Evolutionary conservation across 805 yeast genomes (phyloP).

Genomic region (Phaffomyces antillensis): DNA sequence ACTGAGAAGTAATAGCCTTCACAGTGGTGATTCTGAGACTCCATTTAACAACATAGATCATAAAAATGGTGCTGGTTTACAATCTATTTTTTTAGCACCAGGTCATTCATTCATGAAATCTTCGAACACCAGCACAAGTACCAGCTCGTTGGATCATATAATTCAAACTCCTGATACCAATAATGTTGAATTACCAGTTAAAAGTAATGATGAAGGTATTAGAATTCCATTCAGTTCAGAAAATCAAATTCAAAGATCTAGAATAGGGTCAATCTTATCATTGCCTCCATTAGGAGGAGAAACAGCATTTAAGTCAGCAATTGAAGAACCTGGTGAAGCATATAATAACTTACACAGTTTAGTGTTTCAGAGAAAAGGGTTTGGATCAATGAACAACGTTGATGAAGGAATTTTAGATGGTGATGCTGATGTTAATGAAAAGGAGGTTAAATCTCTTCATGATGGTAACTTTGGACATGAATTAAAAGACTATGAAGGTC

Average conservation of each 20-base stretch:
- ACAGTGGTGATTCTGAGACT: not conserved
- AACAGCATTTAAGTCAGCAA: constrained; percentile 7
- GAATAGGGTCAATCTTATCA: not conserved
- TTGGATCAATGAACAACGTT: not conserved
- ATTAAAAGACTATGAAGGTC: not conserved
- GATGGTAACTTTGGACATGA: not conserved
- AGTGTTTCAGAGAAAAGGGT: not conserved
- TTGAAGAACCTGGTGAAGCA: not conserved
- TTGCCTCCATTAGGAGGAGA: constrained; percentile 4
- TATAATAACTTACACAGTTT: not conserved
- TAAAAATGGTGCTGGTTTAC: not conserved
- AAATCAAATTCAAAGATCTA: not conserved
- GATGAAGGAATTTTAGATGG: not conserved
- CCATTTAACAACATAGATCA: not conserved
- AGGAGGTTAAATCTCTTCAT: not conserved
- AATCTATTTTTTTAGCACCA: not conserved
- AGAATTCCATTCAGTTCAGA: constrained; percentile 2
- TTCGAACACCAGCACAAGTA: not conserved
- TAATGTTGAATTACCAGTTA: not conserved
- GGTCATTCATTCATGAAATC: constrained; percentile 3
- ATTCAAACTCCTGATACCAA: not conserved
- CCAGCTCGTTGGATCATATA: not conserved
- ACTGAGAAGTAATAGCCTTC: not conserved
- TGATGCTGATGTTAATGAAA: not conserved
- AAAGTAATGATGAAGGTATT: not conserved